Evolutionary conservation across 2,329 filamentous ascomycete genomes (phyloP), one percentile per base, ranked within the genome.

Genomic region (Diaporthe nobilis): DNA sequence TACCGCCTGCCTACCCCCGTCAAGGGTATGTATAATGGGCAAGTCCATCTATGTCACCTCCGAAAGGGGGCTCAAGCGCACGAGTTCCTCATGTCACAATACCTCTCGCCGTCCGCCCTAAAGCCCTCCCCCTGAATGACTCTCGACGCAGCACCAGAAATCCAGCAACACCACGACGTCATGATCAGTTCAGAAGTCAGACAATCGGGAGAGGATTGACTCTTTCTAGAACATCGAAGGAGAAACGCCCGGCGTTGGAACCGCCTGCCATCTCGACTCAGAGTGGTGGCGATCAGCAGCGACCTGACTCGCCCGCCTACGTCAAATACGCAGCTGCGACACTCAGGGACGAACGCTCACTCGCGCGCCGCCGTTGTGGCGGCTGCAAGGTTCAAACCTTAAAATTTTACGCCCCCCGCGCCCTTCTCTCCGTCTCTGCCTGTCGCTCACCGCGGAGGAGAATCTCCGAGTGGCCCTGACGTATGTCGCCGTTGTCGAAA

Each of bases 351-450:
- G 47, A 51, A 53, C 47, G 17, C 65, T 39, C 65, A 53, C 65
- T 55, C 65, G 47, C 31, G 39, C 37, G 13, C n/a, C 53, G 34
- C 57, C 57, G 44, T 42, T 12, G 44, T 70, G 65, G 49, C 65
- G 65, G 31, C 65, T 70, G 65, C 65, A 70, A 42, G 65, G 47
- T 53, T 55, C 65, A 70, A 70, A 55, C 49, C n/a, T 55, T 70
- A 70, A 68, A 34, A 13, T 34, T 47, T 47, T 37, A 25, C 9
- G 51, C n/a, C 20, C 9, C 22, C 28, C 17, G 20, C 61, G 17
- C 42, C 37, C 42, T 42, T 34, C 28, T 31, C 44, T 34, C 8
- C 28, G 47, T 5, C 7, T 3, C 20, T 25, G 25, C 13, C 8
- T 2, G 13, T 15, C 10, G 61, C 63, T 47, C 60, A 13, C 63